These are phyloP conservation scores for Aureobasidium sp. DNA, from an alignment of 2,329 filamentous ascomycete genomes.

Conservation along the genomic window DNA sequence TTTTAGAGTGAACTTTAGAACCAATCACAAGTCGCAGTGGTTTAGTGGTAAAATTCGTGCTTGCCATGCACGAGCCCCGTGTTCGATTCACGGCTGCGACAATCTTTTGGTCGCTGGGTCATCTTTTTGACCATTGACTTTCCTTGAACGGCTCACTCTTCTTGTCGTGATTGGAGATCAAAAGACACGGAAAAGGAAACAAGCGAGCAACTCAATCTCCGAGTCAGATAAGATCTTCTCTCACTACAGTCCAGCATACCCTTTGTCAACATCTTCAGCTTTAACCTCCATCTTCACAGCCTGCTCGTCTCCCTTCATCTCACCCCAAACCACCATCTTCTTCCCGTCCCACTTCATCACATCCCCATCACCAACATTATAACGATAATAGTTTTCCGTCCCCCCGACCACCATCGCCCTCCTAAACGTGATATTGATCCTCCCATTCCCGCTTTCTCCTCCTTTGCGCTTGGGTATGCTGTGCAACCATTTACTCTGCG, in stretches of 20 bases:
- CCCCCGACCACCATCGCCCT: conserved; percentile 63
- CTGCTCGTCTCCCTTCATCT: neutral
- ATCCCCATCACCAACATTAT: conserved; percentile 66
- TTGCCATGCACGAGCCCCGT: conserved; percentile 17
- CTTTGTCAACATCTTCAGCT: conserved; percentile 2
- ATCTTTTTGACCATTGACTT: neutral
- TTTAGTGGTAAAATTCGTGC: conserved; percentile 17
- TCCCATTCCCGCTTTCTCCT: conserved; percentile 53
- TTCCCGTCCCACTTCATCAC: conserved; percentile 61
- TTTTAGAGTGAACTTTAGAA: no score
- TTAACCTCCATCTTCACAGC: neutral
- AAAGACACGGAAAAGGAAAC: no score
- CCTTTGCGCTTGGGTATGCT: conserved; percentile 69
- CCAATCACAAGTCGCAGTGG: conserved; percentile 14
- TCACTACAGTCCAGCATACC: conserved; percentile 3
- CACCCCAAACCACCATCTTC: conserved; percentile 42
- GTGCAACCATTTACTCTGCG: conserved; percentile 72
- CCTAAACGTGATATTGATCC: conserved; percentile 71
- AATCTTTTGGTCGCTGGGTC: neutral
- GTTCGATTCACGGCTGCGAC: conserved; percentile 17
- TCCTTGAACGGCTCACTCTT: neutral
- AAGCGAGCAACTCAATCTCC: no score
- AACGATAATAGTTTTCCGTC: conserved; percentile 77
- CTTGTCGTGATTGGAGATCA: no score
- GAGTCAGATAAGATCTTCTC: no score